Base-by-base conservation (phyloP, 225 moss, liverwort and hornwort species). In the Asterella californica region DNA sequence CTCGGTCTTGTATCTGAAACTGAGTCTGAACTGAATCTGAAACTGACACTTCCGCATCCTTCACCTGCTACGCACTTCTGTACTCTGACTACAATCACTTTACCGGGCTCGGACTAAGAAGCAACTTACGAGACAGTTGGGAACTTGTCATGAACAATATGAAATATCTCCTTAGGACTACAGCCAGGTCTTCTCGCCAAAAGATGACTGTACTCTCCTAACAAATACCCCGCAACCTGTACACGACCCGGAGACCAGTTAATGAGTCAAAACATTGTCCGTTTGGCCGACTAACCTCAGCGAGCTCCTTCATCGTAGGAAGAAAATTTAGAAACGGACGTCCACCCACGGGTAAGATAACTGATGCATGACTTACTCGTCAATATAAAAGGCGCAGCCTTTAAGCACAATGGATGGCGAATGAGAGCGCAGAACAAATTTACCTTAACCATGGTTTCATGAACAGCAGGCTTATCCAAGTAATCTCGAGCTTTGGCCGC, bases 391-490 rank as follows among this genome's bases (percentile, higher is more conserved):
- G 9, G 19, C 19, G 69, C 14, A 55, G 22, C 55, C 22, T 55
- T 22, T 45, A 45, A 71, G 38, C 42, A 46, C 12, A 46, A 29
- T 53, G 22, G 15, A 45, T 74, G 9, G 30, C 50, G n/a, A 4
- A 2, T 9, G 60, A 18, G 19, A 30, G 2, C 32, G 37, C 76
- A 60, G 5, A 60, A 62, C 18, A 61, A 45, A 42, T 34, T 81
- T 79, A 94, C 96, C 89, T 96, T 96, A 69, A 96, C 96, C 92
- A 94, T 96, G n/a, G 96, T 96, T 88, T 96, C 96, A 84, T 96
- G 96, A 34, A 96, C 96, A 72, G 96, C 96, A 79, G 96, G 94
- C 82, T 94, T 96, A 81, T 96, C 92, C 79, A 96, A 81, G 84
- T 92, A 96, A 79, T 94, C 94, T 81, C 91, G 90, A 79, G 91